Evolutionary conservation across 208 protist genomes (phyloP).

Genomic region (Leishmania arabica): DNA sequence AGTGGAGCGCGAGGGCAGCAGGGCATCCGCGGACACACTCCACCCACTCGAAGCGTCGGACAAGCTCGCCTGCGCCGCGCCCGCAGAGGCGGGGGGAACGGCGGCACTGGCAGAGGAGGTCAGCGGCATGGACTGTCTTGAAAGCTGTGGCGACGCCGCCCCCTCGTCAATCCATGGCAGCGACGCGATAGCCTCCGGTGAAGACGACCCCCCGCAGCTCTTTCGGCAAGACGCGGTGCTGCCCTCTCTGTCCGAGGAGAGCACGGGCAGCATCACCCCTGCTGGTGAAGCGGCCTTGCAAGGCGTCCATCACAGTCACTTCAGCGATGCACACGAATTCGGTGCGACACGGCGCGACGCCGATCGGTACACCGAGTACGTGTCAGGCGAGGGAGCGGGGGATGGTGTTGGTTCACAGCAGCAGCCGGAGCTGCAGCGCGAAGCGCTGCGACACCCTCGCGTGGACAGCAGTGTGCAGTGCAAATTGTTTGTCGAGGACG

Average conservation of each 20-base stretch:
- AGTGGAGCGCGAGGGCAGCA: neutral
- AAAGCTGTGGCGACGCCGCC: neutral
- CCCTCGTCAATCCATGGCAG: slow-evolving; percentile 1
- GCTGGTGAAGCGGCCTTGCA: neutral
- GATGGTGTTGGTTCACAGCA: neutral
- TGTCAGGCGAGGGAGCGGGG: neutral
- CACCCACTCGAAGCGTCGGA: neutral
- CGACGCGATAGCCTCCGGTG: neutral
- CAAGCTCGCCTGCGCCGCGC: neutral
- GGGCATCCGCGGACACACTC: neutral
- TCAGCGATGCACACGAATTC: slow-evolving; percentile 7
- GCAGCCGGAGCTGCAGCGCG: neutral
- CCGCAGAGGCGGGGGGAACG: neutral
- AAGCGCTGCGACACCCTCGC: neutral
- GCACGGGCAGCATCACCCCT: neutral
- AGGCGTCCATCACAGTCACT: neutral
- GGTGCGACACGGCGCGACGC: slow-evolving; percentile 16
- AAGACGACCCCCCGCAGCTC: neutral
- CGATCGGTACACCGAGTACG: slow-evolving; percentile 2
- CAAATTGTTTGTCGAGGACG: neutral
- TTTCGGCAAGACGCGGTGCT: neutral
- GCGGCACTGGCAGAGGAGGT: neutral
- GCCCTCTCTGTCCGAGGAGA: neutral
- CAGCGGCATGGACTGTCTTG: neutral
- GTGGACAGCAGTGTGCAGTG: neutral